A percentile compares a stretch with the other conserved stretches of the same genome.
Evolutionary conservation across 2,329 filamentous ascomycete species (phyloP).

Genomic region (Paecilomyces niveus): DNA sequence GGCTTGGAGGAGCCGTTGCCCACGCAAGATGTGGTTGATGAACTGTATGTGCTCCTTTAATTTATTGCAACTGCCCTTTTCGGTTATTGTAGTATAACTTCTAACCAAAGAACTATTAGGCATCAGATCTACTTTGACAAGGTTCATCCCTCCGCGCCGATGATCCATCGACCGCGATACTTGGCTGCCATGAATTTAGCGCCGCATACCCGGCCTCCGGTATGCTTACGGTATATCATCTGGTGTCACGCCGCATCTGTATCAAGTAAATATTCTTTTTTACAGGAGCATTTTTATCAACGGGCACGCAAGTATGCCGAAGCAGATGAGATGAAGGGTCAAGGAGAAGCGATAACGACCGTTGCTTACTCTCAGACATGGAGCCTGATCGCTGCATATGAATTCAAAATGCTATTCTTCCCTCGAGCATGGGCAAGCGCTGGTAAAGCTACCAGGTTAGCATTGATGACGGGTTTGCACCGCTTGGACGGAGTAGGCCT

Average conservation of each 20-base stretch:
- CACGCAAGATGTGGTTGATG: conserved; percentile 71
- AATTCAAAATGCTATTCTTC: conserved; percentile 98
- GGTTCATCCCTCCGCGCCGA: conserved; percentile 74
- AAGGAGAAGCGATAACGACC: conserved; percentile 81
- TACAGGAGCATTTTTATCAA: conserved; percentile 86
- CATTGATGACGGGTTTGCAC: conserved; percentile 89
- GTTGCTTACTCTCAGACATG: conserved; percentile 82
- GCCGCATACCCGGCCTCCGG: conserved; percentile 77
- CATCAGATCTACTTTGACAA: conserved; percentile 87
- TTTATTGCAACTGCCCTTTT: background rate
- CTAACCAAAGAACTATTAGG: conserved; percentile 36
- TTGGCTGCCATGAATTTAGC: conserved; percentile 82
- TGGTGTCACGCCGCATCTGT: conserved; percentile 90
- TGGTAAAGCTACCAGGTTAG: conserved; percentile 70
- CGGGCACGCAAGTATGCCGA: conserved; percentile 86
- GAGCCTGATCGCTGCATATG: conserved; percentile 70
- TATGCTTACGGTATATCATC: conserved; percentile 87
- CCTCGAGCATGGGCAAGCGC: conserved; percentile 91
- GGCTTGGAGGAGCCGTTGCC: conserved; percentile 79
- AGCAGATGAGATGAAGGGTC: conserved; percentile 81
- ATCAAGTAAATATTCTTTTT: conserved; percentile 68
- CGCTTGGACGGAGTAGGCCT: conserved; percentile 73
- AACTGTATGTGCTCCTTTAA: conserved; percentile 52
- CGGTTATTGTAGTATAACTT: conserved; percentile 1
- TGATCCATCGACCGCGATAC: conserved; percentile 85